A percentile compares a stretch with the other conserved stretches of the same genome.
phyloP scores from a whole-genome alignment of 306 rosid species.

The Calophaca sinica region DNA sequence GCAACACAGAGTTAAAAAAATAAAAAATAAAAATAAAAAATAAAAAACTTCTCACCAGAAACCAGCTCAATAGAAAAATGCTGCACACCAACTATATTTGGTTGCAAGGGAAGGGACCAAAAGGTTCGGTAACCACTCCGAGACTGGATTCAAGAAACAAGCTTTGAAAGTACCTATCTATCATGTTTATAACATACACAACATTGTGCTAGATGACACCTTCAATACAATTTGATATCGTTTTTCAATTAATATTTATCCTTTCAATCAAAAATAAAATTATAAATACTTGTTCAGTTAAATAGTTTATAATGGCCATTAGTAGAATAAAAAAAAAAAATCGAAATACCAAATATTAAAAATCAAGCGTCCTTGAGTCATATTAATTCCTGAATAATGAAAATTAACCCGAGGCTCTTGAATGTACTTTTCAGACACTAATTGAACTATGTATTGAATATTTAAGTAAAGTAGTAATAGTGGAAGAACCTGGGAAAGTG shows the following conservation, averaged over 20 bases:
- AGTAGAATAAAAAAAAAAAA: not conserved
- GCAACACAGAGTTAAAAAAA: constrained; percentile 6
- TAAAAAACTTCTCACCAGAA: constrained; percentile 22
- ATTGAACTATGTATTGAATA: not conserved
- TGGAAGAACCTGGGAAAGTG: constrained; percentile 72
- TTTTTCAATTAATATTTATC: not conserved
- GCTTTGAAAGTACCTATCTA: not conserved
- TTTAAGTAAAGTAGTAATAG: not conserved
- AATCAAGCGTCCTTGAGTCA: not conserved
- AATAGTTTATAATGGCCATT: not conserved
- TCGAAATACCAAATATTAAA: not conserved
- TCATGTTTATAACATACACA: not conserved
- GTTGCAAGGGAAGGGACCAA: not conserved
- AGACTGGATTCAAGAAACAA: constrained; percentile 24
- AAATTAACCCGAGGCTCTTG: too few relatives aligned
- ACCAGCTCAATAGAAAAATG: not conserved
- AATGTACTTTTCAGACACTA: not conserved
- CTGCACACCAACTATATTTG: not conserved
- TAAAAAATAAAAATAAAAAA: not conserved
- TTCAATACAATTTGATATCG: not conserved
- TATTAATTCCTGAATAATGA: not conserved
- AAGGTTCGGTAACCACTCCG: not conserved
- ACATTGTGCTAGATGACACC: constrained; percentile 2
- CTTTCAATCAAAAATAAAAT: not conserved
- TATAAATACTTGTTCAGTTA: not conserved